Base-by-base conservation (phyloP, 2,329 filamentous ascomycete species). In the Pezicula rhizophila region DNA sequence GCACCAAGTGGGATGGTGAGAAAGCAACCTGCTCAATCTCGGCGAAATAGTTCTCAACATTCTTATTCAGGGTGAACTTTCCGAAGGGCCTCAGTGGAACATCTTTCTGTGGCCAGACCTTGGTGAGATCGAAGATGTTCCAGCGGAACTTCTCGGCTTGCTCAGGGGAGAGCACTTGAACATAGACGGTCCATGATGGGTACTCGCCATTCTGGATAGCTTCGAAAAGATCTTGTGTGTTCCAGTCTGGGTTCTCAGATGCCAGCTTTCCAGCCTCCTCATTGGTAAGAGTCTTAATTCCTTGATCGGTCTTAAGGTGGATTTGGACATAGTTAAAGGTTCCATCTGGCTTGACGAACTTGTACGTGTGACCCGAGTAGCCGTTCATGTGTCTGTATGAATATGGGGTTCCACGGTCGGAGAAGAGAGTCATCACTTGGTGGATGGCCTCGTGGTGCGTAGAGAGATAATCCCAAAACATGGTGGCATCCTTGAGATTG, bases 1-100 rank as follows among this genome's bases (percentile, higher is more conserved):
- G 82, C 3, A 80, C 74, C 65, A 87, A 67, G 62, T 87, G 82
- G 6, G 80, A 75, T 35, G 84, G 84, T 52, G 77, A 82, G 74
- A 86, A 88, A 2, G 82, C 80, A 15, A 79, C 75, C 62, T 87
- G 84, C 69, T 88, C 84, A 44, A 87, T 84, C 58, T 85, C 79
- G 54, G 77, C 76, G 54, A 81, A 81, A 64, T 81, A 81, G 62
- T 81, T 81, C 62, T 77, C 66, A n/a, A 58, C 70, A 61, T 86
- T 87, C 63, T 74, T 72, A 67, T 85, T 84, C 20, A 87, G 73
- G 0, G 78, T 84, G 50, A 87, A 66, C 51, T 75, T 75, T 43
- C 82, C 83, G 47, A 87, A 72, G 41, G 71, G 75, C 15, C 78
- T 72, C 11, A 84, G 69, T 2, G 84, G 83, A 25, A 82, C 78